Evolutionary conservation across 2,329 filamentous ascomycete genomes (phyloP), one percentile per base, ranked within the genome.

Genomic region (Claviceps citrina): DNA sequence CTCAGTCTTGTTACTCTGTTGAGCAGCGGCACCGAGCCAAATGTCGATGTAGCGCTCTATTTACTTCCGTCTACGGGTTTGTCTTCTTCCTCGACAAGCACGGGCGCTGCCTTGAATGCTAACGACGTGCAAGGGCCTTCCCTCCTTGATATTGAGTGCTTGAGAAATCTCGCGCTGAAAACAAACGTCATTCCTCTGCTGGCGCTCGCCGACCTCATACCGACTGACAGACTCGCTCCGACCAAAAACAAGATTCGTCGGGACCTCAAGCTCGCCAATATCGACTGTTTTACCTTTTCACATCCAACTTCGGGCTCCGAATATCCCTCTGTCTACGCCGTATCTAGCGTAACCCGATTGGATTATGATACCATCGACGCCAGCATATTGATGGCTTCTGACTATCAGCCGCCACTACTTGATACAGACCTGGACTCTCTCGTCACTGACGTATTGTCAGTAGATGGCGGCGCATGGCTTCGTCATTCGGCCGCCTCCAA

Each of bases 341-440:
- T 94, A 16, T 95, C 89, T 1, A 91, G 82, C 16, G 73, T 73
- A 10, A 67, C 73, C 19, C 74, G 71, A 1, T 72, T 73, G 18
- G 85, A 95, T 51, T 64, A 76, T 44, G 84, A 94, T 30, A 76
- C 71, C 32, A 93, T 96, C 79, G 89, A 96, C 56, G 89, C 87
- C 15, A 94, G 85, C 51, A 67, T 93, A 0, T 70, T 96, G 15
- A 96, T 96, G 89, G 86, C 79, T 41, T 80, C 87, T 1, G 83
- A 91, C 51, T 96, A 95, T 54, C 66, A 91, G 12, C 80, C 84
- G 45, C 89, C 89, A 1, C 67, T 95, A 4, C 62, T 83, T 3
- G 61, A 73, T 0, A 91, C 85, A 7, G 87, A 96, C 31, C 71
- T 96, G 2, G 52, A 59, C 5, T 58, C 63, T 7, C 66, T 96